A percentile compares a stretch with the other conserved stretches of the same genome.
Conservation (phyloP, 495 filamentous ascomycete genomes). For the Stereocaulon alpinum region DNA sequence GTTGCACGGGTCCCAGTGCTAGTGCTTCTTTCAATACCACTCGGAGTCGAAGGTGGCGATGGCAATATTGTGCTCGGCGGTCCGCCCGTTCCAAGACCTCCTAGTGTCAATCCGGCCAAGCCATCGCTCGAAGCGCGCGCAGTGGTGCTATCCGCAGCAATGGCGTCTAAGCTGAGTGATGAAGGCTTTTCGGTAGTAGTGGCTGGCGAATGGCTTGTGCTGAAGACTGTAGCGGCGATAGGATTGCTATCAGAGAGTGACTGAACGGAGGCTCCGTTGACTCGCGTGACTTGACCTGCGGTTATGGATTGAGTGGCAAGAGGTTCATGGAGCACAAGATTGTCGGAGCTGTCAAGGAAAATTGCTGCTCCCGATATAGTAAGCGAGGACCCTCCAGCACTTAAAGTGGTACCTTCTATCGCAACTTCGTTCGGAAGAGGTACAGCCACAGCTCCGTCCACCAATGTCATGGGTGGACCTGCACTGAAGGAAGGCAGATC, state of each 20-base stretch:
- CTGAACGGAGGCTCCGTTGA: too few relatives aligned
- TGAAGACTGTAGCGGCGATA: too few relatives aligned
- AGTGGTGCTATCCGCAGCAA: too few relatives aligned
- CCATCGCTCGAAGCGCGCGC: too few relatives aligned
- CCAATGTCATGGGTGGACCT: neutral
- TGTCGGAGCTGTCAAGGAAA: neutral
- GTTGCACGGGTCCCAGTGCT: neutral
- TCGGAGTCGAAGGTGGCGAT: neutral
- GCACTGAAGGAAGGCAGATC: neutral
- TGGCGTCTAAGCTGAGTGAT: neutral
- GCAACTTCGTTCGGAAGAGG: neutral
- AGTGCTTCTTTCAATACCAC: neutral
- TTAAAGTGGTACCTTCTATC: neutral
- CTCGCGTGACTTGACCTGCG: too few relatives aligned
- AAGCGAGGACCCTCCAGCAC: neutral
- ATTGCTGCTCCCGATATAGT: neutral
- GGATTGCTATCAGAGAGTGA: too few relatives aligned
- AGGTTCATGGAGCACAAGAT: neutral
- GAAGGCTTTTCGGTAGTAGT: too few relatives aligned
- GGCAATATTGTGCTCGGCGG: too few relatives aligned
- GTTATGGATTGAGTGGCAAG: neutral
- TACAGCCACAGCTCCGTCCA: neutral
- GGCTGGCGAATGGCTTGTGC: too few relatives aligned
- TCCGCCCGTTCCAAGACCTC: neutral
- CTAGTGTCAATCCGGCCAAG: neutral